These are phyloP conservation scores for Plasmodium berghei DNA, from an alignment of 169 alveolate species.

Conservation along the genomic window DNA sequence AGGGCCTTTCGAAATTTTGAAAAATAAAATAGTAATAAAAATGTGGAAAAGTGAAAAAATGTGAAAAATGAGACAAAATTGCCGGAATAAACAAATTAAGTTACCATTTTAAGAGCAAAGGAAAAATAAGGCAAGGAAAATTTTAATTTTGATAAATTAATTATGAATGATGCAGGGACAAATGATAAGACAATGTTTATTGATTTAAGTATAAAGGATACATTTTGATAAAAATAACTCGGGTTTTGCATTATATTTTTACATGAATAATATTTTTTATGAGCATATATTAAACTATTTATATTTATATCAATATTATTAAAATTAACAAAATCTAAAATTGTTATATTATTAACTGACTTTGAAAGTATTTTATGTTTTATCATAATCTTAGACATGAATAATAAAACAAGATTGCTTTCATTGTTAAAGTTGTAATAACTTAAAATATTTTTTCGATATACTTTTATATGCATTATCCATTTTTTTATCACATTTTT, in stretches of 20 bases:
- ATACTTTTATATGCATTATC: conserved; percentile 1
- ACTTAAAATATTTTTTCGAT: conserved; percentile 19
- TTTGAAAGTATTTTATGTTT: conserved; percentile 2
- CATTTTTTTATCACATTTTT: conserved; percentile 1
- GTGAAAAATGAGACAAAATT: background rate
- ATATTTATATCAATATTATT: conserved; percentile 34
- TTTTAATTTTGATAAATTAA: conserved; percentile 21
- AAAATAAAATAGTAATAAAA: no score
- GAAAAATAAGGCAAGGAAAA: conserved; percentile 34
- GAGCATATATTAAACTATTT: conserved; percentile 25
- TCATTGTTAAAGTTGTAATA: conserved; percentile 32
- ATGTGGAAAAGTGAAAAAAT: background rate
- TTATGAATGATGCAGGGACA: conserved; percentile 23
- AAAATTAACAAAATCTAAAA: conserved; percentile 39
- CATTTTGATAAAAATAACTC: conserved; percentile 27
- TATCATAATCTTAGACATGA: conserved; percentile 6
- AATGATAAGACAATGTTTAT: conserved; percentile 36
- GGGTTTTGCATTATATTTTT: conserved; percentile 11
- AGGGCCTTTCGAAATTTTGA: conserved; percentile 8
- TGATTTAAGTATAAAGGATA: conserved; percentile 14
- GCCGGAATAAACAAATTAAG: background rate
- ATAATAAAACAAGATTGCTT: conserved; percentile 14
- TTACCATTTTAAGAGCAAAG: conserved; percentile 44
- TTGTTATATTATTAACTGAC: conserved; percentile 2
- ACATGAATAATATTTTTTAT: conserved; percentile 35